Evolutionary conservation across 164 flowering plant genomes (phyloP).

Genomic region (Tinospora cordifolia): DNA sequence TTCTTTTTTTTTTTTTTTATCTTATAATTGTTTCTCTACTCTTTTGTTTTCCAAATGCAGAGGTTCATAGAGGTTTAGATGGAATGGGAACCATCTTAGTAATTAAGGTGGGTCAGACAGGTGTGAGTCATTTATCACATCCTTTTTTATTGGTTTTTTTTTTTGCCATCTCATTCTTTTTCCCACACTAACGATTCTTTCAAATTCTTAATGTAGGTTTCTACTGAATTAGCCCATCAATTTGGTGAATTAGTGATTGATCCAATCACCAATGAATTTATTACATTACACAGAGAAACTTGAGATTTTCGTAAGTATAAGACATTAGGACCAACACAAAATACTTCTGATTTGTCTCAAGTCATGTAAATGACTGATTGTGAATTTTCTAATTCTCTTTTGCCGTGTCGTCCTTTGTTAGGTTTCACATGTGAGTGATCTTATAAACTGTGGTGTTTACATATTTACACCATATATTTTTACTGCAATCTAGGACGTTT

Average conservation of each 20-base stretch:
- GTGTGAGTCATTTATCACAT: constrained; percentile 6
- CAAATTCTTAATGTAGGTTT: constrained; percentile 45
- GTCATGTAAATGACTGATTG: constrained; percentile 1
- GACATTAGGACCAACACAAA: background rate
- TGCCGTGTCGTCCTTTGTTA: background rate
- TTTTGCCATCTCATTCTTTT: background rate
- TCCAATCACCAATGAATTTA: constrained; percentile 72
- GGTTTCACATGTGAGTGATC: constrained; percentile 77
- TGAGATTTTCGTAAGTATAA: constrained; percentile 83
- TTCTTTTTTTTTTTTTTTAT: background rate
- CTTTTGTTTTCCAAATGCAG: constrained; percentile 33
- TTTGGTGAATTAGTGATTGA: constrained; percentile 96
- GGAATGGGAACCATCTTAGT: constrained; percentile 95
- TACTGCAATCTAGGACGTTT: constrained; percentile 67
- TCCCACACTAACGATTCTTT: constrained; percentile 3
- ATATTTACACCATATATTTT: constrained; percentile 87
- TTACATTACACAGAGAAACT: constrained; percentile 96
- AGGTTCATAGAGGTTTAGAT: constrained; percentile 75
- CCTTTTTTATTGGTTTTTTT: background rate
- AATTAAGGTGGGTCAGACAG: constrained; percentile 55
- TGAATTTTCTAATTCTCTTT: background rate
- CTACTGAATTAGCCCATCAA: constrained; percentile 86
- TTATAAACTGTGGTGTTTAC: constrained; percentile 90
- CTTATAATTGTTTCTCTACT: background rate
- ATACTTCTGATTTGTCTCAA: background rate